Evolutionary conservation across 139 green algal species (phyloP), one percentile per base, ranked within the genome.

Genomic region (Tetradesmus obliquus): DNA sequence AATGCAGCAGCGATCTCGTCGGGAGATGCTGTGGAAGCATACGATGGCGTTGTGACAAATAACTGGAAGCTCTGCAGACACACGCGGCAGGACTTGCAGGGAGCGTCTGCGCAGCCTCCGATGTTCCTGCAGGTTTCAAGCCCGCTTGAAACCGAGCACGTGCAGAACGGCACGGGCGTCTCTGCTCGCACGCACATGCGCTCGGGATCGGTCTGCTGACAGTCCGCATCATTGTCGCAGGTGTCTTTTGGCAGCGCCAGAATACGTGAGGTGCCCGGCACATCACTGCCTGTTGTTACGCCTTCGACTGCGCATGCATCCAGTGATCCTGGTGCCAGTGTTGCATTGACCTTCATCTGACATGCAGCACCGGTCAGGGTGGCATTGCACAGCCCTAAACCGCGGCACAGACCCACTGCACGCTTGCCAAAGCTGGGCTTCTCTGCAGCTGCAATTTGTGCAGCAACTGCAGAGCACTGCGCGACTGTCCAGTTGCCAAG

Each of bases 401-500:
- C 55, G 54, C 20, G n/a, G 82, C 82, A 87, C 10, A 87, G 55
- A 0, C 19, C n/a, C 1, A 22, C 82, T 55, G 82, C 82, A 19
- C 82, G 82, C 55, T 87, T 87, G 55, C 82, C 82, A 54, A 87
- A 87, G 55, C 55, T 87, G 17, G 55, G 51, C 10, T 20, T 19
- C 8, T 58, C 66, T 20, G 66, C 60, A 51, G 82, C 55, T 54
- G 82, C 82, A 0, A 87, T 71, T 3, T 71, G 12, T 8, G 82
- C 32, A 24, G 55, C 19, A 3, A 45, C 82, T 13, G 82, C 55
- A 12, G 54, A 13, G 55, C 82, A 87, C 54, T 87, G 82, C 3
- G 22, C 55, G 13, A 55, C 54, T 24, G 82, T 87, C 82, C 82
- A 87, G 17, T 71, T 71, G 51, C 60, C 13, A 3, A 55, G n/a